Conservation (phyloP, 805 yeast genomes). For the Kuraishia hungarica region DNA sequence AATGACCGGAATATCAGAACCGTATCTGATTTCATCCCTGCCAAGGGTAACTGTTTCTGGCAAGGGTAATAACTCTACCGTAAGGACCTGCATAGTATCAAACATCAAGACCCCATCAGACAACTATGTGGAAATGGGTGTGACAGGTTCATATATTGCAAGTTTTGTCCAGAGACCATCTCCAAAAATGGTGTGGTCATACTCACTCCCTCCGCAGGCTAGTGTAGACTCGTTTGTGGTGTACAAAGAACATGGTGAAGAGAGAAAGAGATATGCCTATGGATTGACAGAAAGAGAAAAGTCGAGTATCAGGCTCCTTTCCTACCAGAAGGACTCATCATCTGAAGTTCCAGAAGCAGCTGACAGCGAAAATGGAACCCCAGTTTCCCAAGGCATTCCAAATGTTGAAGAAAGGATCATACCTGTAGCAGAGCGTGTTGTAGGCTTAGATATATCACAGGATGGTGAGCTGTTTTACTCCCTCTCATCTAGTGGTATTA, state of each 20-base stretch:
- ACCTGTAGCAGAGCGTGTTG: constrained; percentile 8
- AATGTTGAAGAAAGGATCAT: constrained; percentile 8
- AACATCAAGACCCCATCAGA: not conserved
- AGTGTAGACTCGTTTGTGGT: constrained; percentile 32
- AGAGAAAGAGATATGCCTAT: constrained; percentile 22
- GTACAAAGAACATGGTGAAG: constrained; percentile 14
- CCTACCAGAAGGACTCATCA: not conserved
- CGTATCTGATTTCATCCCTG: not conserved
- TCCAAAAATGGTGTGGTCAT: constrained; percentile 50
- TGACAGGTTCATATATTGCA: constrained; percentile 44
- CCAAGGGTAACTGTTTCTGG: not conserved
- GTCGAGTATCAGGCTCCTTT: not conserved
- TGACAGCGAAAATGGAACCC: constrained; percentile 23
- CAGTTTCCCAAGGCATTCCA: constrained; percentile 15
- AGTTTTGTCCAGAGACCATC: constrained; percentile 45
- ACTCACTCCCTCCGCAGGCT: constrained; percentile 40
- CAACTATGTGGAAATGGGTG: constrained; percentile 37
- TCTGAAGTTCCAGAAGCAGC: constrained; percentile 18
- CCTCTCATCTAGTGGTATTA: constrained; percentile 21
- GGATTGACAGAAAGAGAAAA: constrained; percentile 11
- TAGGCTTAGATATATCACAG: constrained; percentile 18
- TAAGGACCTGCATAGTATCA: not conserved
- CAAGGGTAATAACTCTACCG: not conserved
- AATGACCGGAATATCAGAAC: not conserved
- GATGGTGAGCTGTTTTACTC: constrained; percentile 21